These are phyloP conservation scores for Alnus glutinosa DNA, from an alignment of 306 rosid genomes.

Conservation along the genomic window DNA sequence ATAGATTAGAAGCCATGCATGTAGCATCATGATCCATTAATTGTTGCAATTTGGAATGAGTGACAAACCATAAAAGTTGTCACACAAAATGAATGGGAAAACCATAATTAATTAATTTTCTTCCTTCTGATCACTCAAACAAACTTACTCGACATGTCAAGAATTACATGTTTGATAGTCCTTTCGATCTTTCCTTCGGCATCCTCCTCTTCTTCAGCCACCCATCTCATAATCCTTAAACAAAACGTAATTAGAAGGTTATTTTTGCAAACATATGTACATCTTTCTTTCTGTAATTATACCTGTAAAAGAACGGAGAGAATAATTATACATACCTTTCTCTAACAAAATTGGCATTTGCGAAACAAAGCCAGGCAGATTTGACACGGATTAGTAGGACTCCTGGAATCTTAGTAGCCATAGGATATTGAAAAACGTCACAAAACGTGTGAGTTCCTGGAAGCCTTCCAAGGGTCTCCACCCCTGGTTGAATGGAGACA, in stretches of 20 bases:
- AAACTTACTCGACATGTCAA: slow-evolving; percentile 74
- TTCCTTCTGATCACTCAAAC: background rate
- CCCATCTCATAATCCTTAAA: slow-evolving; percentile 59
- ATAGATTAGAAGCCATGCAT: background rate
- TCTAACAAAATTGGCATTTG: slow-evolving; percentile 69
- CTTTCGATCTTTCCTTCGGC: slow-evolving; percentile 37
- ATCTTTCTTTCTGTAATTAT: background rate
- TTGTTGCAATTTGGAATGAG: background rate
- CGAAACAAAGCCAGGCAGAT: slow-evolving; percentile 78
- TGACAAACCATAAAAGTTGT: background rate
- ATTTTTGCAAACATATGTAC: background rate
- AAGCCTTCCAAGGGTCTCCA: slow-evolving; percentile 68
- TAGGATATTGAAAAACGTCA: slow-evolving; percentile 69
- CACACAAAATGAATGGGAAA: background rate
- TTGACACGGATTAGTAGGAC: slow-evolving; percentile 58
- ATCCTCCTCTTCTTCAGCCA: slow-evolving; percentile 35
- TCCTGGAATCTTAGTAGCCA: slow-evolving; percentile 68
- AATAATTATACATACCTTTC: slow-evolving; percentile 49
- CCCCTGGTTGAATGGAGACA: slow-evolving; percentile 65
- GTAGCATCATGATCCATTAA: background rate
- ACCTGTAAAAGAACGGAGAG: no score
- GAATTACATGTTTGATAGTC: slow-evolving; percentile 43
- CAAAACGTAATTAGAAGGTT: background rate
- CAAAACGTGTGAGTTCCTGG: slow-evolving; percentile 69
- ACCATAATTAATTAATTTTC: background rate